Evolutionary conservation across 106 monocot species (phyloP), one percentile per base, ranked within the genome.

Genomic region (Platanthera guangdongensis): DNA sequence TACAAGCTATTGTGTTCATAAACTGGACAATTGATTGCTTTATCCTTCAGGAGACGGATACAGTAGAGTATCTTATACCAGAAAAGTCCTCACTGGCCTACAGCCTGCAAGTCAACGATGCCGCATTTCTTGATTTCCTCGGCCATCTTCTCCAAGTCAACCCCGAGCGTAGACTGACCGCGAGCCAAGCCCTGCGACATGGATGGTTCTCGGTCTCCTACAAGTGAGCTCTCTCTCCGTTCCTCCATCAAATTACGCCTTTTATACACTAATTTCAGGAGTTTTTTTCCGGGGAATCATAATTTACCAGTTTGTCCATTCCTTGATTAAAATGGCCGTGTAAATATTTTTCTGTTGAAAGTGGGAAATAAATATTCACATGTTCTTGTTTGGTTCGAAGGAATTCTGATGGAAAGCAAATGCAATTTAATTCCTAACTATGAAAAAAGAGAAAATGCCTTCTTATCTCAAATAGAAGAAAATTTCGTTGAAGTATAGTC

Each of bases 181-280:
- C 95, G 4, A 69, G 67, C 39, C 82, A 93, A 78, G 95, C 95
- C 51, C 68, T 96, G 47, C 78, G 83, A 50, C 95, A 96, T 80
- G 87, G 79, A 39, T 96, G 95, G 95, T 78, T 92, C 74, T 87
- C 87, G 8, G 78, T 81, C 68, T 52, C 80, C 7, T 92, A 92
- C 32, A 30, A 74, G 18, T 92, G 74, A 83, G 70, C 39, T 39
- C 32, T 39, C 18, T 48, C 14, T 47, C 19, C 46, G 76, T 72
- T 30, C 18, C 72, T 60, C 28, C 10, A 4, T 57, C 18, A 18
- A 25, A 8, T 25, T 51, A 10, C 74, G 14, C 55, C 5, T 60
- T 16, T 30, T 60, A 39, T 30, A 21, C 18, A 30, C 12, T 39
- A 10, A 67, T 11, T 30, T 39, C 32, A 67, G 12, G 39, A 39